A percentile compares a stretch with the other conserved stretches of the same genome.
phyloP scores from a whole-genome alignment of 495 filamentous ascomycete species.

The Lophium mytilinum region DNA sequence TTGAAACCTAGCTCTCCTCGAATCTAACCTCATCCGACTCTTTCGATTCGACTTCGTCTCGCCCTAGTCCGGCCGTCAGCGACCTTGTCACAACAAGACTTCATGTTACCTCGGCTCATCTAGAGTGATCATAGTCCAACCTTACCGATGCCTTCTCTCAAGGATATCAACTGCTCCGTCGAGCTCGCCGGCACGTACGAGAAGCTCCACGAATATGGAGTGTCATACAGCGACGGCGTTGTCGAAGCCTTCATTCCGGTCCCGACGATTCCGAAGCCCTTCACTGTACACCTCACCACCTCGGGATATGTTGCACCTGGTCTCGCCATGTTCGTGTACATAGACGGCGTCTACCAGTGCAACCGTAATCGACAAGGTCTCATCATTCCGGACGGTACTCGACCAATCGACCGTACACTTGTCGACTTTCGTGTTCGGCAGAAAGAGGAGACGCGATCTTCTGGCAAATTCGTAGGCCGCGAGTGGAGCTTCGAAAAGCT shows the following conservation, averaged over 20 bases:
- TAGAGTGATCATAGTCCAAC: no score
- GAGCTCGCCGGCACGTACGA: slow-evolving; percentile 31
- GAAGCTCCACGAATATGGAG: slow-evolving; percentile 37
- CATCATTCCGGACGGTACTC: slow-evolving; percentile 20
- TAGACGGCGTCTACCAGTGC: slow-evolving; percentile 43
- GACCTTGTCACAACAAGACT: no score
- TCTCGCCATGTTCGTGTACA: slow-evolving; percentile 42
- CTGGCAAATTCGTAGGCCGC: slow-evolving; percentile 36
- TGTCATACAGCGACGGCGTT: slow-evolving; percentile 37
- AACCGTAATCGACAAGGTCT: slow-evolving; percentile 40
- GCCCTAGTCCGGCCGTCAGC: no score
- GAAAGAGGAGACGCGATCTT: slow-evolving; percentile 35
- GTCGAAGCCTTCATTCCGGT: slow-evolving; percentile 41
- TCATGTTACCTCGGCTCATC: no score
- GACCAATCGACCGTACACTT: slow-evolving; percentile 17
- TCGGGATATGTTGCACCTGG: slow-evolving; percentile 40
- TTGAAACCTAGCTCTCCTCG: no score
- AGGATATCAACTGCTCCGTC: slow-evolving; percentile 38
- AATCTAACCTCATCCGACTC: no score
- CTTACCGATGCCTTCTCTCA: slow-evolving; percentile 39
- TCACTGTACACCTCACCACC: slow-evolving; percentile 37
- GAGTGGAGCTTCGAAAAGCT: slow-evolving; percentile 40
- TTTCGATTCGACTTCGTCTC: no score
- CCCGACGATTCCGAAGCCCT: slow-evolving; percentile 29
- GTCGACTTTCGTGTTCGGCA: slow-evolving; percentile 39